These are phyloP conservation scores for Corchorus capsularis DNA, from an alignment of 345 rosid genomes.

Conservation along the genomic window DNA sequence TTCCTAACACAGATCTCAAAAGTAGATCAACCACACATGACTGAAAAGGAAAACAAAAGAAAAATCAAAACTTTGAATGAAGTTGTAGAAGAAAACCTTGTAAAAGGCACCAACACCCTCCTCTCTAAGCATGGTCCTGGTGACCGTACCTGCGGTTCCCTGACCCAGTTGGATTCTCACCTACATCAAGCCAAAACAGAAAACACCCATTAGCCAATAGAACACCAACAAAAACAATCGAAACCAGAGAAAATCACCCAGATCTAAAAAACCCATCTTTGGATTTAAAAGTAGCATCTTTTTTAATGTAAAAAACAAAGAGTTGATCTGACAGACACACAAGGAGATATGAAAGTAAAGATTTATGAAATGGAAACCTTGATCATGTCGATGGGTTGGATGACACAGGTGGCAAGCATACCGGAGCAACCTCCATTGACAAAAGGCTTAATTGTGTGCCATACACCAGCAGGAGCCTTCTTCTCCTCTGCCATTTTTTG, in stretches of 20 bases:
- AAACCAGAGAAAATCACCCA: slow-evolving; percentile 21
- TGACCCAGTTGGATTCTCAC: slow-evolving; percentile 99
- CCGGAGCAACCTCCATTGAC: slow-evolving; percentile 96
- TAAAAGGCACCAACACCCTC: slow-evolving; percentile 91
- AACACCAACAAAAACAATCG: neutral
- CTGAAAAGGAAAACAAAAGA: neutral
- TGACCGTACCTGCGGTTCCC: slow-evolving; percentile 81
- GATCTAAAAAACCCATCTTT: slow-evolving; percentile 11
- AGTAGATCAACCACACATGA: slow-evolving; percentile 11
- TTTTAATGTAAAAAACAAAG: neutral
- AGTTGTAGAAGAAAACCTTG: slow-evolving; percentile 55
- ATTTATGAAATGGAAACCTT: slow-evolving; percentile 49
- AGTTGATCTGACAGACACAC: slow-evolving; percentile 5
- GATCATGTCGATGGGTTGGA: slow-evolving; percentile 97
- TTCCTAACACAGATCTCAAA: slow-evolving; percentile 1
- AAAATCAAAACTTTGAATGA: neutral
- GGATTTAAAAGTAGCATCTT: slow-evolving; percentile 13
- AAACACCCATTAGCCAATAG: slow-evolving; percentile 17
- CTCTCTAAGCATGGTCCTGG: slow-evolving; percentile 76
- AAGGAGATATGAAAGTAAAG: neutral
- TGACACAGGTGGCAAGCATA: slow-evolving; percentile 98
- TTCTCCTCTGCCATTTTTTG: slow-evolving; percentile 67
- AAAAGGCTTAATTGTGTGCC: slow-evolving; percentile 91
- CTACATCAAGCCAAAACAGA: slow-evolving; percentile 41
- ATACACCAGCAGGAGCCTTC: slow-evolving; percentile 64